These are phyloP conservation scores for Aspergillus sclerotioniger DNA, from an alignment of 495 filamentous ascomycete species.

Conservation along the genomic window DNA sequence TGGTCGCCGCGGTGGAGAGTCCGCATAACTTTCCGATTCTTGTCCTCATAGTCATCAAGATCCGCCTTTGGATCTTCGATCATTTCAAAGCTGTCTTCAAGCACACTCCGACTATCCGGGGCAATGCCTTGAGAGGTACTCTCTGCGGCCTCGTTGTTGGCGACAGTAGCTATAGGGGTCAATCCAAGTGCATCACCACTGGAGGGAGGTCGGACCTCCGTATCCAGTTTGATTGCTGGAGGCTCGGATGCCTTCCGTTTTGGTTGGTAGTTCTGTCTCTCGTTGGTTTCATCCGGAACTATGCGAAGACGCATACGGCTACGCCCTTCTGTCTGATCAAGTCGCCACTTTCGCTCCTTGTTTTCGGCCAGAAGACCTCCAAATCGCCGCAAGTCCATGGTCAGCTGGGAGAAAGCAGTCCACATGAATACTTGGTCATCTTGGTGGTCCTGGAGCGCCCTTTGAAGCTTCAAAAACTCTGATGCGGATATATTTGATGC, in stretches of 20 bases:
- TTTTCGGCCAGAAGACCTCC: constrained; percentile 73
- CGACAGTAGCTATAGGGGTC: constrained; percentile 27
- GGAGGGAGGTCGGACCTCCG: constrained; percentile 30
- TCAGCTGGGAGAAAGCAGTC: constrained; percentile 69
- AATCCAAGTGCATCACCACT: constrained; percentile 34
- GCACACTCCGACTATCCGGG: constrained; percentile 40
- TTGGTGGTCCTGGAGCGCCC: constrained; percentile 84
- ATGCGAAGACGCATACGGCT: constrained; percentile 92
- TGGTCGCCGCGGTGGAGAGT: constrained; percentile 87
- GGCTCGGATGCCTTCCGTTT: constrained; percentile 66
- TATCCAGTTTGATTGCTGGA: constrained; percentile 38
- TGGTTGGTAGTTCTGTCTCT: constrained; percentile 77
- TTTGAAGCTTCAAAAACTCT: constrained; percentile 86
- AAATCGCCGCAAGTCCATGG: constrained; percentile 68
- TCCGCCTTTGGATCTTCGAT: constrained; percentile 84
- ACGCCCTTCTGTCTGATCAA: constrained; percentile 92
- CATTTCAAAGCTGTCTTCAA: constrained; percentile 91
- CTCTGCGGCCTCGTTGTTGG: constrained; percentile 29
- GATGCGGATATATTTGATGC: constrained; percentile 90
- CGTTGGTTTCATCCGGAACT: constrained; percentile 67
- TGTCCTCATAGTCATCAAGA: constrained; percentile 88
- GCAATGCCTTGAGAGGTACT: constrained; percentile 33
- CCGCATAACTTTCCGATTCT: constrained; percentile 95
- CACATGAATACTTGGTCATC: constrained; percentile 76
- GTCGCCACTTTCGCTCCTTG: constrained; percentile 71